Percentiles rank a stretch among this genome's conserved stretches.
These are phyloP conservation scores for Microbotryum saponariae DNA, from an alignment of 1,284 basidiomycete genomes.

Conservation along the genomic window DNA sequence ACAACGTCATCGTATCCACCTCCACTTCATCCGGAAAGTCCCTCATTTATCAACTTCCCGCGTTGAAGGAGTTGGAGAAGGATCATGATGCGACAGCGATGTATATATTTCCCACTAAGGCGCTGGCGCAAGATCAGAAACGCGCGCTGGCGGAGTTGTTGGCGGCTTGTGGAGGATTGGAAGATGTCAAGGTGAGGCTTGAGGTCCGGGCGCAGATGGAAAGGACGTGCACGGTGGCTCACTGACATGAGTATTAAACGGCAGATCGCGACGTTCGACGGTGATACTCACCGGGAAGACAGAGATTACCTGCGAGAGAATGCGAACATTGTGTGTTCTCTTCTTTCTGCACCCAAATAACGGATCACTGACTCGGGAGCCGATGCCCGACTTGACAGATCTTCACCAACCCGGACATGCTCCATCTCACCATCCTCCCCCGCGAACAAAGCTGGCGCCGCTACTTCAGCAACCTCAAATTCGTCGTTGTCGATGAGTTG, in stretches of 20 bases:
- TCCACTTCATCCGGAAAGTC: constrained; percentile 88
- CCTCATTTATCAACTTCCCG: constrained; percentile 73
- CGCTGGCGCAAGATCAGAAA: constrained; percentile 81
- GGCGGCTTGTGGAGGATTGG: constrained; percentile 54
- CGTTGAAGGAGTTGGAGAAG: constrained; percentile 60
- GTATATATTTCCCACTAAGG: constrained; percentile 89
- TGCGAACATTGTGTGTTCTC: constrained; percentile 38
- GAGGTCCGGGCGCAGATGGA: not conserved
- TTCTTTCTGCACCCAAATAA: not conserved
- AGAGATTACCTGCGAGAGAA: constrained; percentile 41
- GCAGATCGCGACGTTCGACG: constrained; percentile 72
- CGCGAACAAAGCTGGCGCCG: constrained; percentile 76
- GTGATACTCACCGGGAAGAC: constrained; percentile 67
- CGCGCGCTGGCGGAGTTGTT: constrained; percentile 61
- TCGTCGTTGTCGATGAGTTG: constrained; percentile 64
- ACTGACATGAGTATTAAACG: not conserved
- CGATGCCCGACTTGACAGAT: constrained; percentile 65
- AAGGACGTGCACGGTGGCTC: not conserved
- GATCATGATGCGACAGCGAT: constrained; percentile 61
- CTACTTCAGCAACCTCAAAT: constrained; percentile 58
- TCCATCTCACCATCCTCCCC: constrained; percentile 77
- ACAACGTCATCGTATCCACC: constrained; percentile 79
- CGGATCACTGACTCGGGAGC: constrained; percentile 52
- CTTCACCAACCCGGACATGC: constrained; percentile 60
- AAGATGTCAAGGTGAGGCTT: constrained; percentile 47